Conservation (phyloP, 1,139 yeast genomes). For the Sugiyamaella sp. region DNA sequence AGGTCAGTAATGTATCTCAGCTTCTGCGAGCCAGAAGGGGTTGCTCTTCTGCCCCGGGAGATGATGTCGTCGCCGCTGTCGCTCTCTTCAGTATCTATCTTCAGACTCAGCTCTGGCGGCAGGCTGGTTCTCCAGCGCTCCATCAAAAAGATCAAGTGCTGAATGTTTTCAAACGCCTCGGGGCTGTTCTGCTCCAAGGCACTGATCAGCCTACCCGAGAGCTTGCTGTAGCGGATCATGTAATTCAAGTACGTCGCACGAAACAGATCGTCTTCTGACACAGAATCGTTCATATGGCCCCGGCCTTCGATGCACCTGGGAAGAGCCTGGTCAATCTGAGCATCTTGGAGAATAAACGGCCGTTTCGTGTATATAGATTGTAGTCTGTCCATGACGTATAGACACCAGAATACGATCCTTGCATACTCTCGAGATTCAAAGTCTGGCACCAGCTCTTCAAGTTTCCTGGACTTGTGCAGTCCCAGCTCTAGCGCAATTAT, state of each 20-base stretch:
- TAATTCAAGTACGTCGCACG: constrained; percentile 30
- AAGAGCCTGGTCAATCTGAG: constrained; percentile 30
- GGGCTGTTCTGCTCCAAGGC: constrained; percentile 7
- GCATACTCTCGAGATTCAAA: constrained; percentile 26
- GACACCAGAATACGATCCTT: constrained; percentile 33
- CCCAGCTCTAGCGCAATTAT: constrained; percentile 33
- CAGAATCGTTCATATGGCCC: background rate
- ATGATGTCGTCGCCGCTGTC: background rate
- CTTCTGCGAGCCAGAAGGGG: constrained; percentile 28
- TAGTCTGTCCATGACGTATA: constrained; percentile 32
- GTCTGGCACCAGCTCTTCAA: constrained; percentile 24
- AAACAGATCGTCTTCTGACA: constrained; percentile 28
- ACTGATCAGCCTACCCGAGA: constrained; percentile 26
- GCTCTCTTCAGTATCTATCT: constrained; percentile 6
- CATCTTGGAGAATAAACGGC: constrained; percentile 31
- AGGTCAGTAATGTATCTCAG: constrained; percentile 29
- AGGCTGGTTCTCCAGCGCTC: constrained; percentile 27
- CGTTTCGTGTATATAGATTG: constrained; percentile 31
- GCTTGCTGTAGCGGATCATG: constrained; percentile 31
- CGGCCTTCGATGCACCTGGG: constrained; percentile 23
- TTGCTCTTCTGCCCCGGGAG: constrained; percentile 2
- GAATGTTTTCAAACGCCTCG: constrained; percentile 6
- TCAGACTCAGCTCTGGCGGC: constrained; percentile 31
- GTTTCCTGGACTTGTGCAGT: constrained; percentile 28
- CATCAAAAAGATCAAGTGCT: constrained; percentile 21